A percentile compares a stretch with the other conserved stretches of the same genome.
Conservation (phyloP, 2,329 filamentous ascomycete species). For the Remersonia thermophila region DNA sequence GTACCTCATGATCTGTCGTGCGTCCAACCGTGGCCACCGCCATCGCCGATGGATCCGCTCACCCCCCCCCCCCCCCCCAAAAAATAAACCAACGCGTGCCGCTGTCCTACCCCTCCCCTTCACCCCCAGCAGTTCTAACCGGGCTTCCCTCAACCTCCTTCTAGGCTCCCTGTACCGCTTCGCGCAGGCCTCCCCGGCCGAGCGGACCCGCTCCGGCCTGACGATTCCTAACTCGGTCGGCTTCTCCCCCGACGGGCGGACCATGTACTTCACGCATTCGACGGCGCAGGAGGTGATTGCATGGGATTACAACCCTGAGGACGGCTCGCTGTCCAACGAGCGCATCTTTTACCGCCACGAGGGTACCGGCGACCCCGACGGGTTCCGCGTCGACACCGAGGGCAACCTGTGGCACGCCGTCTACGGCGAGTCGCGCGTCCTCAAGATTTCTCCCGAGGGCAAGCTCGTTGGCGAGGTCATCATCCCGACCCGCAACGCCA, state of each 20-base stretch:
- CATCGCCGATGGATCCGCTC: too few relatives aligned
- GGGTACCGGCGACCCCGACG: constrained; percentile 60
- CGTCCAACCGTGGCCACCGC: too few relatives aligned
- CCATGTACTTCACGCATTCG: constrained; percentile 75
- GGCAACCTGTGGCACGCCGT: constrained; percentile 83
- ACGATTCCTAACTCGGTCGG: constrained; percentile 77
- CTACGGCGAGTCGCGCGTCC: constrained; percentile 65
- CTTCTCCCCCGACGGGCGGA: constrained; percentile 62
- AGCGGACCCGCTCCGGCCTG: constrained; percentile 46
- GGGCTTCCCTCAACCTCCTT: constrained; percentile 1
- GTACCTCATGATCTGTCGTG: too few relatives aligned
- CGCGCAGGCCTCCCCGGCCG: constrained; percentile 44
- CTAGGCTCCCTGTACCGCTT: constrained; percentile 67
- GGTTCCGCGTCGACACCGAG: constrained; percentile 70
- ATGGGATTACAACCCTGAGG: constrained; percentile 56
- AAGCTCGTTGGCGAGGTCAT: constrained; percentile 61
- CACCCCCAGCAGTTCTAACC: not conserved
- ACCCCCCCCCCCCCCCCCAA: too few relatives aligned
- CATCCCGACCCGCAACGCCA: constrained; percentile 67
- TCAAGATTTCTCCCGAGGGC: constrained; percentile 60
- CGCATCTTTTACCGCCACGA: constrained; percentile 62
- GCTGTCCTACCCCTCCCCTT: too few relatives aligned
- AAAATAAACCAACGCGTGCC: too few relatives aligned
- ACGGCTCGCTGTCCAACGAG: constrained; percentile 53
- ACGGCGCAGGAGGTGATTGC: constrained; percentile 57